Base-by-base conservation (phyloP, 257 asterid genomes). In the Mentha longifolia region DNA sequence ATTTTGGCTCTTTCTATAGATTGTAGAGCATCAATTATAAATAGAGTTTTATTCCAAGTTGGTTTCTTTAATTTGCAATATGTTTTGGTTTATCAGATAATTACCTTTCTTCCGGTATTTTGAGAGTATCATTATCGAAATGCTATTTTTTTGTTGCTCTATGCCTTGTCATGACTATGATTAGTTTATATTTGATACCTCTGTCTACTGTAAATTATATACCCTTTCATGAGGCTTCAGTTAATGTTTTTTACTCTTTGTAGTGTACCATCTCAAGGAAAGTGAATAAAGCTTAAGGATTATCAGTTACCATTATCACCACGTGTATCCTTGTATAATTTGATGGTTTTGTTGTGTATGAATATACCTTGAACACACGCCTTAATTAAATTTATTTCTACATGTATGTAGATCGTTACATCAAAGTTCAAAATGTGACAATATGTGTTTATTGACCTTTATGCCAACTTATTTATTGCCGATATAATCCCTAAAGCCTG, bases 331-430 rank as follows among this genome's bases (percentile, higher is more conserved):
- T 49, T 59, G 17, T 39, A 30, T 41, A 47, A 3, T 14, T 13
- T 37, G 56, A 72, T 49, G 45, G 9, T 54, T 64, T 9, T 8
- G 5, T 51, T n/a, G 20, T 14, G 39, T 25, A 17, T 13, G 16
- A 39, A 43, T 35, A 35, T 35, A 17, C 52, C 52, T 17, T 41
- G 28, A 41, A 56, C 5, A 16, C 13, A 19, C 46, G 14, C 14
- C 61, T 20, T 3, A 5, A 16, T 41, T 22, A 15, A 6, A 17
- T 20, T 2, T 52, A 31, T 31, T 28, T 58, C 25, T 35, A 56
- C 19, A 54, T 73, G 28, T 55, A 54, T 60, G 14, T 60, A 50
- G 49, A 30, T 39, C 50, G 16, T 63, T 63, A 22, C 11, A 64
- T 69, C 47, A 33, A 55, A 56, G n/a, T n/a, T 69, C 47, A 33